Evolutionary conservation across 2,329 filamentous ascomycete species (phyloP).

Genomic region (Neopestalotiopsis clavispora): DNA sequence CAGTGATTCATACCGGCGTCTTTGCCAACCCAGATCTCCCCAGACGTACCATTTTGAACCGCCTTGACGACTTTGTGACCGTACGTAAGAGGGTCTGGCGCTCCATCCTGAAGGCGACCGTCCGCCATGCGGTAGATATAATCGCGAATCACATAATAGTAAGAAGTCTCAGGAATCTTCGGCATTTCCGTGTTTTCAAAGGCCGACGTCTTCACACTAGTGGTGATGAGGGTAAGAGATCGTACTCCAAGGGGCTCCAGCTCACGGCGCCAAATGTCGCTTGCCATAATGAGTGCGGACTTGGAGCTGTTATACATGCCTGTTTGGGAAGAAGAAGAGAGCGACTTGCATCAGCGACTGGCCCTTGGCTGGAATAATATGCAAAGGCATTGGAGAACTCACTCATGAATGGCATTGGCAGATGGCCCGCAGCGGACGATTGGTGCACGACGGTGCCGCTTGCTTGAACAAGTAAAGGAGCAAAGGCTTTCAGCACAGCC

Average conservation of each 20-base stretch:
- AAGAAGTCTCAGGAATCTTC: conserved; percentile 24
- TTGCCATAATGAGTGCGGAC: conserved; percentile 28
- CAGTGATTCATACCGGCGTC: conserved; percentile 13
- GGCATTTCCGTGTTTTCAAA: conserved; percentile 17
- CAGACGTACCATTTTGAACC: conserved; percentile 26
- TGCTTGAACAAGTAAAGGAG: conserved; percentile 17
- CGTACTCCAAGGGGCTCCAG: conserved; percentile 33
- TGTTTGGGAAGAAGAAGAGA: background rate
- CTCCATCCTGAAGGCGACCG: conserved; percentile 20
- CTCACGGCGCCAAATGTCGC: conserved; percentile 31
- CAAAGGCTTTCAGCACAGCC: conserved; percentile 19
- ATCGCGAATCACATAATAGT: conserved; percentile 23
- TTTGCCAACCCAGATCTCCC: conserved; percentile 26
- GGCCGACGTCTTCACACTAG: conserved; percentile 28
- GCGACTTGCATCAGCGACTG: background rate
- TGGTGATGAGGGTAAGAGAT: conserved; percentile 31
- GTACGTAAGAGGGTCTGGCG: conserved; percentile 20
- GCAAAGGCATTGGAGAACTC: background rate
- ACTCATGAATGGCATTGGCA: conserved; percentile 16
- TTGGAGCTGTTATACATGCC: conserved; percentile 34
- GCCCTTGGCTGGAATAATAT: too few species aligned
- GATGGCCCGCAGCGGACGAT: conserved; percentile 1
- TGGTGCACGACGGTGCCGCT: conserved; percentile 19
- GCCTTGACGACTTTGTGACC: conserved; percentile 23
- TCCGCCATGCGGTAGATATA: conserved; percentile 19